Conservation (phyloP, 345 rosid species). For the Heritiera littoralis region DNA sequence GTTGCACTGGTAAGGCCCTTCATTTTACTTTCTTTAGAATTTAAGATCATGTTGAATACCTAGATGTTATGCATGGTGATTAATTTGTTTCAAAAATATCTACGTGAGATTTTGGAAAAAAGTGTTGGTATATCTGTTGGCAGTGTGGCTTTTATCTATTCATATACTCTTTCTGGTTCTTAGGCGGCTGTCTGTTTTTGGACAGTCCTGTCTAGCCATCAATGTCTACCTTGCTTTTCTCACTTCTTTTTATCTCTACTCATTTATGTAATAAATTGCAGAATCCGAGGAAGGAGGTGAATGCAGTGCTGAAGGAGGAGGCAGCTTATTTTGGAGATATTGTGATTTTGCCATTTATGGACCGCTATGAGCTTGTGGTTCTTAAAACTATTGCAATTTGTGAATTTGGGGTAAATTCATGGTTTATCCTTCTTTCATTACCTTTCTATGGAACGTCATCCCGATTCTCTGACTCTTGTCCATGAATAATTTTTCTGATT, state of each 20-base stretch:
- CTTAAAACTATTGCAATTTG: conserved; percentile 93
- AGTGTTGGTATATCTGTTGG: conserved; percentile 11
- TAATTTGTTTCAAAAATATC: neutral
- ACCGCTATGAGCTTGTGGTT: conserved; percentile 94
- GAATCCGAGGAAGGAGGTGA: conserved; percentile 93
- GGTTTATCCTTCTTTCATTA: conserved; percentile 8
- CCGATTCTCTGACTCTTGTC: neutral
- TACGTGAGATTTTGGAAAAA: neutral
- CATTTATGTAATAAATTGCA: conserved; percentile 35
- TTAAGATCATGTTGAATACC: neutral
- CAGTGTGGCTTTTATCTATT: neutral
- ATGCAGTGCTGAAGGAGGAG: conserved; percentile 85
- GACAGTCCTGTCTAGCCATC: neutral
- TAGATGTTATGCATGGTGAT: neutral
- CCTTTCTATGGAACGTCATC: conserved; percentile 14
- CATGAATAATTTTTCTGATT: neutral
- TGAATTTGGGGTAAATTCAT: conserved; percentile 85
- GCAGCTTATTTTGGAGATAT: conserved; percentile 92
- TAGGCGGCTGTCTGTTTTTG: neutral
- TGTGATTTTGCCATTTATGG: conserved; percentile 93
- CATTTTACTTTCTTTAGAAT: conserved; percentile 11
- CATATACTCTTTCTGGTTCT: neutral
- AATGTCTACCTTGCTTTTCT: conserved; percentile 7
- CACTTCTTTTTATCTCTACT: neutral
- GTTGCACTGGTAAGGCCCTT: conserved; percentile 81